Conservation (phyloP, 2,329 filamentous ascomycete species). For the Exophiala dermatitidis region DNA sequence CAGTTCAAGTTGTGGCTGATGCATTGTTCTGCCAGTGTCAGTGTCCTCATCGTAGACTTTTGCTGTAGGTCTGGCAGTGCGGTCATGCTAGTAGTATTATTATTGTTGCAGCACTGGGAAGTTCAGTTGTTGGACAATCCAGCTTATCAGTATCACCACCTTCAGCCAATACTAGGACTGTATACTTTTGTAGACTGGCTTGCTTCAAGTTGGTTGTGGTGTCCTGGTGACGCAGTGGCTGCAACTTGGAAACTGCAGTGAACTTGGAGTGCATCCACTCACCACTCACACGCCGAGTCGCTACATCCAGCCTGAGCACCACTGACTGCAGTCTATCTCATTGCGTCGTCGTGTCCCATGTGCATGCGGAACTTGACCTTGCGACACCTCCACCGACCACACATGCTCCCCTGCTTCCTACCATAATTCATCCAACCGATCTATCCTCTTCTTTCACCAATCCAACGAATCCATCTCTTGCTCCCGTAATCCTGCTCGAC, state of each 20-base stretch:
- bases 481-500: neutral
- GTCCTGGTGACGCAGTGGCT: slow-evolving; percentile 12
- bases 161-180: neutral
- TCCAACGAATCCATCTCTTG: neutral
- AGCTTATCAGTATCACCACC: slow-evolving; percentile 5
- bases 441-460: slow-evolving; percentile 3
- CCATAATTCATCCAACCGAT: neutral
- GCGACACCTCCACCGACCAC: slow-evolving; percentile 5
- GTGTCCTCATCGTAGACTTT: neutral
- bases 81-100: too few relatives aligned
- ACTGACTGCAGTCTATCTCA: neutral
- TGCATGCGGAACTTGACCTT: neutral
- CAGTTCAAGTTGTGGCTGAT: too few relatives aligned
- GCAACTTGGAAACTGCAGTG: neutral
- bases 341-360: neutral
- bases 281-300: too few relatives aligned
- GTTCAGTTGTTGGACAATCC: neutral
- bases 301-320: neutral
- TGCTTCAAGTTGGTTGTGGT: neutral
- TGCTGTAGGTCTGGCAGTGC: neutral
- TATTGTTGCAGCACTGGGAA: too few relatives aligned
- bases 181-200: neutral
- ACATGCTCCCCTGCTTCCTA: slow-evolving; percentile 2
- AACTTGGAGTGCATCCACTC: too few relatives aligned
- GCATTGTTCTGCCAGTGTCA: too few relatives aligned